Base-by-base conservation (phyloP, 805 yeast genomes). In the Saccharomycodes ludwigii region DNA sequence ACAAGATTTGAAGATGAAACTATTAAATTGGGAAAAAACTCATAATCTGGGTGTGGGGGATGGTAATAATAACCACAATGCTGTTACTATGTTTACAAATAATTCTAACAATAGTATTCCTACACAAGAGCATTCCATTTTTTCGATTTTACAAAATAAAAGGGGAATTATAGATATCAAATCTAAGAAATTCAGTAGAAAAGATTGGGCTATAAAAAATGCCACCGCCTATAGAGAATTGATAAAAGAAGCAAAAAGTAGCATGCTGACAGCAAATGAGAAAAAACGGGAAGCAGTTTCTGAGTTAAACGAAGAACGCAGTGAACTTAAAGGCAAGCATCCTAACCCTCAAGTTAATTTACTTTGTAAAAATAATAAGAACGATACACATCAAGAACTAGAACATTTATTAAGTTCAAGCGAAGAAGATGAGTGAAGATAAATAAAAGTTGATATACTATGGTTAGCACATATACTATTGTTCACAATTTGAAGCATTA, bases 1-100 rank as follows among this genome's bases (percentile, higher is more conserved):
- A 15, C 55, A 59, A 23, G 67, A 69, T 4, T 51, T 86, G 30
- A 59, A 70, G 29, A 70, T 65, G 32, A 67, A 66, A 31, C 59
- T 86, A 23, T 50, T 56, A 15, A 71, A 73, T 43, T 80, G 93
- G 93, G 95, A 84, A 45, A 50, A 49, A 6, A 42, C 59, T 5
- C 50, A 44, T 17, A 43, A 36, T 22, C 28, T 30, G 14, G 21
- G 43, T 2, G n/a, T n/a, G n/a, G n/a, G n/a, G n/a, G 34, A 36
- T 4, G 27, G 45, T 10, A 42, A 40, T 10, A 48, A 43, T 20
- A 39, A 39, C n/a, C 40, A 45, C 10, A 43, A 44, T 23, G 34
- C 48, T 4, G 46, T 43, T 40, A 37, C 26, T 18, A 37, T 21
- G 53, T 54, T 21, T 22, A 17, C 26, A 32, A n/a, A 15, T 10